Base-by-base conservation (phyloP, 108 stramenopile genomes). In the Asterionellopsis glacialis region DNA sequence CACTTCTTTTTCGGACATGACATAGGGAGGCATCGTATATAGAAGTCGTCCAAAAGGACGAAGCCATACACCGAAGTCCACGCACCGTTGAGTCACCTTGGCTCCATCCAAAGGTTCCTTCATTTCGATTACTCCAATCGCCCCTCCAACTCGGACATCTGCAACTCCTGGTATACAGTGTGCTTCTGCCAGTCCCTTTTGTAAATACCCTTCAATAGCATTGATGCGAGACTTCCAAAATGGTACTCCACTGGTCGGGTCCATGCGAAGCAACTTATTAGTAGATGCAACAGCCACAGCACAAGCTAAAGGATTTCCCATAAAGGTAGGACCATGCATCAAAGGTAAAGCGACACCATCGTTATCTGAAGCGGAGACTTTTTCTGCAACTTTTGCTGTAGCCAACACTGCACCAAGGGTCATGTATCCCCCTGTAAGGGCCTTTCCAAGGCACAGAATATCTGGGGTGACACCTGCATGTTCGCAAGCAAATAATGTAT, bases 251-350 rank as follows among this genome's bases (percentile, higher is more conserved):
- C 5, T 33, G 33, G 33, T 5, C 2, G 33, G 33, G 12, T 77
- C 58, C 19, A 80, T 81, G 0, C 57, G 54, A 60, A 67, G 51
- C 47, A 93, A 57, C 42, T 87, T 51, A 51, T 75, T 58, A 18
- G 86, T 25, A 1, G 78, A 80, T 50, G 86, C 88, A 41, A 83
- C 44, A 42, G 83, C 72, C 0, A 88, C 84, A n/a, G 90, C 72
- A 59, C 84, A 86, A 23, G 90, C 90, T 51, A 86, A 60, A 26
- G 90, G 90, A 64, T 91, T 91, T 14, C 77, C 90, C 84, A 88
- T 88, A 59, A 91, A 91, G 11, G 90, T 91, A 15, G 86, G 90
- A 11, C 87, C 87, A 49, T 91, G 90, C 84, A 91, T 86, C 16
- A 91, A 74, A 4, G 33, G 33, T 33, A 33, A 33, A 2, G 33